Base-by-base conservation (phyloP, 352 stramenopile genomes). In the Pythium diclinum region DNA sequence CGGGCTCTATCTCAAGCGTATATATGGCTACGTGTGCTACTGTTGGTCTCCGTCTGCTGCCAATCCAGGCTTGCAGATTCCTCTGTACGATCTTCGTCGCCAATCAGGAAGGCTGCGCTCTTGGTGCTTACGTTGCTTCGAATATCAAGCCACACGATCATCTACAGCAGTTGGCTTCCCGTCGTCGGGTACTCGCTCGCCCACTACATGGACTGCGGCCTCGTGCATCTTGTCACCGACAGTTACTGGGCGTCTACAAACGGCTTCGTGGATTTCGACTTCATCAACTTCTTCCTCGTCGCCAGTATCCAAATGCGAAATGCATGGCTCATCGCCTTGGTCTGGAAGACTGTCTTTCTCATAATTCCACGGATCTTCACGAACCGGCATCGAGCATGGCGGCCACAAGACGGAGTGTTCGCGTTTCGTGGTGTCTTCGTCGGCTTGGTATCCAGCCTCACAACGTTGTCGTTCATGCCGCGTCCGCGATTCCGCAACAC, bases 141-240 rank as follows among this genome's bases (percentile, higher is more conserved):
- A 30, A 78, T 89, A 25, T 78, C 78, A n/a, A 79, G 81, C 30
- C 75, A 89, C 52, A 72, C 80, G 0, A 66, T 87, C 28, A 69
- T 89, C 10, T 89, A 89, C 44, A 63, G 69, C 2, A 85, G 71
- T 14, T 68, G 70, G 19, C 64, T 88, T 28, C 77, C 79, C 7
- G 58, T 85, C 4, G 11, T 67, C 17, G 49, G 53, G 2, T 88
- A 88, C 42, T 68, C 75, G 0, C 2, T 67, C 0, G 79, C 77
- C 0, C 65, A 85, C 11, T 28, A 73, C 16, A 68, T 87, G 13
- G 78, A 87, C 49, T 72, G 58, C 70, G 23, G 71, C 77, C 47
- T 65, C 72, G 10, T 81, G 71, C 21, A 56, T 28, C 25, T 28
- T 28, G 25, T 28, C 25, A 28, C 25, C 25, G 25, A 28, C 25